Evolutionary conservation across 768 basidiomycete genomes (phyloP).

Genomic region (Mycena capillaripes): DNA sequence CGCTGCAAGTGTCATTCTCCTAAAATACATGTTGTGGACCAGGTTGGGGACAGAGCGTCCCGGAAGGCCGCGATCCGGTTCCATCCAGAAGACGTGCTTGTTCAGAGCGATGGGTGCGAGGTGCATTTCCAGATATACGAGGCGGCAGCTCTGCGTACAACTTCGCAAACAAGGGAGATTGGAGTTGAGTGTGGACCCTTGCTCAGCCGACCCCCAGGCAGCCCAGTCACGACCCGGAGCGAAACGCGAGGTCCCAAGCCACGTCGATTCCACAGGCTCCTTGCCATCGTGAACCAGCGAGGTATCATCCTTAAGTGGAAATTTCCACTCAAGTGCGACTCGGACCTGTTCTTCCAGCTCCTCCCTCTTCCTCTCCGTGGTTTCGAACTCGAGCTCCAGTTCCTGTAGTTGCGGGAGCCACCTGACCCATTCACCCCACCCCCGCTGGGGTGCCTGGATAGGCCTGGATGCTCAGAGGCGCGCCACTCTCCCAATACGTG

Average conservation of each 20-base stretch:
- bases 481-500: conserved; percentile 40
- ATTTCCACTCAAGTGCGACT: conserved; percentile 21
- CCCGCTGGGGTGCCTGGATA: not conserved
- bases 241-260: conserved; percentile 19
- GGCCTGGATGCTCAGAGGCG: conserved; percentile 26
- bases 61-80: conserved; percentile 1
- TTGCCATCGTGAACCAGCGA: conserved; percentile 21
- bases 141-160: too few species aligned
- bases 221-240: not conserved
- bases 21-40: conserved; percentile 32
- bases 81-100: conserved; percentile 42
- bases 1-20: conserved; percentile 35
- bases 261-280: conserved; percentile 8
- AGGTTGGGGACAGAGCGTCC: not conserved
- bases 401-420: conserved; percentile 30
- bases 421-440: conserved; percentile 37
- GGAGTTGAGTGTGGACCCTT: too few species aligned
- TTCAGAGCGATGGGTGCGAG: conserved; percentile 37
- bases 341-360: conserved; percentile 31
- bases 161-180: too few species aligned
- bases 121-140: conserved; percentile 41
- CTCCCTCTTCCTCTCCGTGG: conserved; percentile 39
- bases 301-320: not conserved
- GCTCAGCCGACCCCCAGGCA: not conserved
- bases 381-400: conserved; percentile 42